Base-by-base conservation (phyloP, 768 basidiomycete species). In the Lentinula boryana region DNA sequence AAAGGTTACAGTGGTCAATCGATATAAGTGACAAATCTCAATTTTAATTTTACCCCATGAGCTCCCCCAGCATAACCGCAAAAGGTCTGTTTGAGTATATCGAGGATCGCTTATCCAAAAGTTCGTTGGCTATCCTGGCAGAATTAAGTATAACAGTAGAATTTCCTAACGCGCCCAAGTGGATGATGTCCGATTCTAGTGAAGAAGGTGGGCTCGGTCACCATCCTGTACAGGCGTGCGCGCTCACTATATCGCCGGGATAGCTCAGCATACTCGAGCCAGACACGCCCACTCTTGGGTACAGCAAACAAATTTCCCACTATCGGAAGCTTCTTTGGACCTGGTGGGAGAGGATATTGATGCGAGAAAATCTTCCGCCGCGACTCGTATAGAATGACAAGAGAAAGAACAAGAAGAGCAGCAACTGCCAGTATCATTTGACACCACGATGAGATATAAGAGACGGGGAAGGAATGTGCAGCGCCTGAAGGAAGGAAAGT, bases 171-270 rank as follows among this genome's bases (percentile, higher is more conserved):
- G 68, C 64, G 38, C 68, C 48, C 6, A 71, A 48, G 55, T 70
- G 69, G 23, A 71, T 65, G 27, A 70, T 65, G 50, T 68, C 69
- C 6, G 67, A 66, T 36, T 62, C 69, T 70, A 38, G 16, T 32
- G 13, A 35, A 16, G 18, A 32, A 32, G 2, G 1, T 38, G 5
- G 8, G n/a, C 9, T 10, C 41, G 12, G 10, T 7, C 13, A 5
- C 5, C 10, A 12, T 5, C 35, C 21, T 32, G n/a, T 12, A 18
- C 2, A 51, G n/a, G 46, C 23, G 18, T 40, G 8, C 12, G 41
- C 13, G 43, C 49, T 21, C 16, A 62, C 66, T 63, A 46, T 67
- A 68, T 56, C 57, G 60, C 40, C 54, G 32, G 50, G 58, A 62
- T 68, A 68, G 68, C 21, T 58, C 21, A 1, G 55, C 60, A 56